These are phyloP conservation scores for Parasarocladium wereldwijsianum DNA, from an alignment of 2,329 filamentous ascomycete genomes.

Conservation along the genomic window DNA sequence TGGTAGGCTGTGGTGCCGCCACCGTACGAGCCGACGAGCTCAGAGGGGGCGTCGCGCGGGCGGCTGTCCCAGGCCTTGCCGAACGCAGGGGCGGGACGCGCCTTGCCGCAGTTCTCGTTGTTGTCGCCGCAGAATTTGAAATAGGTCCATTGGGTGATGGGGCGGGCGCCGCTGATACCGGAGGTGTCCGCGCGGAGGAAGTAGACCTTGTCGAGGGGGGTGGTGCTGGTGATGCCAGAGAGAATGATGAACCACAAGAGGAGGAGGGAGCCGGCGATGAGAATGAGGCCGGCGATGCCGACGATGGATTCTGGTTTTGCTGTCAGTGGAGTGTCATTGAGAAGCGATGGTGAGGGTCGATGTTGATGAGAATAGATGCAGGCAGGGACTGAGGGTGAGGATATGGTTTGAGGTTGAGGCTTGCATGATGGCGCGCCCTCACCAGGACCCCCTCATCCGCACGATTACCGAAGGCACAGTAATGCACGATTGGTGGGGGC, in stretches of 20 bases:
- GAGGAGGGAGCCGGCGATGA: constrained; percentile 35
- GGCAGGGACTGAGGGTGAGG: constrained; percentile 2
- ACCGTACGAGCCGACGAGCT: constrained; percentile 35
- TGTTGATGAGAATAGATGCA: too few species aligned
- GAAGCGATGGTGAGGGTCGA: background rate
- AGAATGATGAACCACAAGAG: constrained; percentile 47
- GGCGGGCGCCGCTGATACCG: constrained; percentile 53
- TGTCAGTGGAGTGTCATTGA: background rate
- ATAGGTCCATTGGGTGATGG: constrained; percentile 73
- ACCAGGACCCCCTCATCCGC: too few species aligned
- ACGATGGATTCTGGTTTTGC: constrained; percentile 22
- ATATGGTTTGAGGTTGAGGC: too few species aligned
- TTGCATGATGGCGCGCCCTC: too few species aligned
- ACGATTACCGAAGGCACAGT: too few species aligned
- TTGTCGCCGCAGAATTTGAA: constrained; percentile 64
- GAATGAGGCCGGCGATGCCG: constrained; percentile 27
- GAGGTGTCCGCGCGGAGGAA: constrained; percentile 71
- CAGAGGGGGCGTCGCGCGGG: constrained; percentile 26
- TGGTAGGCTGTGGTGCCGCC: constrained; percentile 36
- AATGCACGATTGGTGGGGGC: too few species aligned
- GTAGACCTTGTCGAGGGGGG: constrained; percentile 59
- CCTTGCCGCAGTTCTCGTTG: constrained; percentile 48
- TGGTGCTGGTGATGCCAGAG: constrained; percentile 30
- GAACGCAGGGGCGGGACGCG: constrained; percentile 51
- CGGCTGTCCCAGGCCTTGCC: constrained; percentile 51